Base-by-base conservation (phyloP, 768 basidiomycete species). In the Auriscalpium vulgare region DNA sequence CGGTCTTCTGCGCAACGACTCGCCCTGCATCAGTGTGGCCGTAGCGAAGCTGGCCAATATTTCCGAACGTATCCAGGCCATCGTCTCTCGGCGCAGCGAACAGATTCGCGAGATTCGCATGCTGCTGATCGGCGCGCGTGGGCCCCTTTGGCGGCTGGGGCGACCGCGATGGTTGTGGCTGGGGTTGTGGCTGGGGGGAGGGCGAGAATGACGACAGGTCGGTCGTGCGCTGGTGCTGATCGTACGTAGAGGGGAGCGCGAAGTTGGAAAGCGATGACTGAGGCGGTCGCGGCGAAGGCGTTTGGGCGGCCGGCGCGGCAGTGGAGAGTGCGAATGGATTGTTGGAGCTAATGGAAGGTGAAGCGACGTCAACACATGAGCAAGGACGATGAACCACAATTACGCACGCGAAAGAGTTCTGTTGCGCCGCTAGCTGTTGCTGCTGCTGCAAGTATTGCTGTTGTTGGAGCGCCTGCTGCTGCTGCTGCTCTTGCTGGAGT, bases 1-100 rank as follows among this genome's bases (percentile, higher is more conserved):
- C 75, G 62, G 71, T 68, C 55, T 63, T 55, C 57, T 69, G 66
- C 8, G 53, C 56, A 47, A 63, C 66, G 50, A 71, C 51, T 23
- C 60, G 58, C 34, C 65, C 64, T 2, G 66, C 66, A 48, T 70
- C 64, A 38, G 59, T 47, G 16, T 67, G 62, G 8, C 71, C 71
- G 57, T 83, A 88, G 61, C 81, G 81, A 59, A 95, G 67, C 51
- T 75, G 59, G 17, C 95, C 95, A 36, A 83, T 63, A 68, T 98
- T 99, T 51, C 95, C 95, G 66, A 97, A 98, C 53, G 95, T 95
- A 71, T 99, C 97, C 67, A 88, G 75, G 1, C 97, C 95, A 63
- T 91, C 93, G 55, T 97, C 95, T 29, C 77, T 69, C 51, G 87
- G 78, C 65, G 89, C 91, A 7, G 91, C 95, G 59, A 97, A 84